Percentiles rank a stretch among this genome's conserved stretches.
phyloP scores from a whole-genome alignment of 441 rosid species.

The Eruca vesicaria region DNA sequence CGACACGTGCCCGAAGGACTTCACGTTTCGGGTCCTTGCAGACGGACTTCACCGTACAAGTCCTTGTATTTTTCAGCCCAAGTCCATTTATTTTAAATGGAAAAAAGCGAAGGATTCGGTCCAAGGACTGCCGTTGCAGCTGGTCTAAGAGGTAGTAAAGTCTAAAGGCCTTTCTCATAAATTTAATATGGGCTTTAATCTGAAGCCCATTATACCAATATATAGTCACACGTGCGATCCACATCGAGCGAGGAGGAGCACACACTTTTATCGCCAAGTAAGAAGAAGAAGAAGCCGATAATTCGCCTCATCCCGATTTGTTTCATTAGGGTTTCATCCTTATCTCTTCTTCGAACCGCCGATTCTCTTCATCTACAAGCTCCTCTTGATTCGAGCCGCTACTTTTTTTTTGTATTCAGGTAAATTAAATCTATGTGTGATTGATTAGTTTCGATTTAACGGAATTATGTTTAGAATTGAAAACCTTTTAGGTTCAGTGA shows the following conservation, averaged over 20 bases:
- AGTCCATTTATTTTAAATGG: no score
- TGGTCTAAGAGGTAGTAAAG: background rate
- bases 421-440: conserved; percentile 11
- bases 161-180: background rate
- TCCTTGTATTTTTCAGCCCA: no score
- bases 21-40: no score
- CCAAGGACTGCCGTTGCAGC: no score
- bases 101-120: no score
- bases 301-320: conserved; percentile 25
- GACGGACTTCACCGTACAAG: no score
- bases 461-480: background rate
- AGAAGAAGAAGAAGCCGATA: conserved; percentile 6
- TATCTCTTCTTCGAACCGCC: background rate
- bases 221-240: conserved; percentile 11
- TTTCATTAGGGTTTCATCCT: conserved; percentile 24
- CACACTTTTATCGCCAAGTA: conserved; percentile 23
- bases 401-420: background rate
- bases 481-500: background rate
- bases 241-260: background rate
- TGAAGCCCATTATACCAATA: conserved; percentile 21
- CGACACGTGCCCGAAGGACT: no score
- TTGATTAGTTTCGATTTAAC: background rate
- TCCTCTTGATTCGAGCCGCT: background rate
- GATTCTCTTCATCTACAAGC: conserved; percentile 11
- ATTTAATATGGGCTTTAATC: background rate